Base-by-base conservation (phyloP, 2,329 filamentous ascomycete species). In the Didymella lethalis region DNA sequence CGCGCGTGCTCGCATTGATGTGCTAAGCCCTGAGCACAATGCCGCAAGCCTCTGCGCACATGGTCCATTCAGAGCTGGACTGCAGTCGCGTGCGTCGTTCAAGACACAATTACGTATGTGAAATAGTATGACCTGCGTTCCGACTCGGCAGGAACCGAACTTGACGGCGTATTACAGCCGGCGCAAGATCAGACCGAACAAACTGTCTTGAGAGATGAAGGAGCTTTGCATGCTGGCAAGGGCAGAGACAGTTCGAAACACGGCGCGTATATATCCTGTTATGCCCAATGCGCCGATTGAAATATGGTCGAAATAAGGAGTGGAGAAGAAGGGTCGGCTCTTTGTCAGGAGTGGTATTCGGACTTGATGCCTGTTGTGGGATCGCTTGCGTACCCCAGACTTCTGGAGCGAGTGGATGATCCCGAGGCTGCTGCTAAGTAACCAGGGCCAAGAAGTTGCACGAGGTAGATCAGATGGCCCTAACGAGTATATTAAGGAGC, bases 391-490 rank as follows among this genome's bases (percentile, higher is more conserved):
- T 53, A 62, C 60, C 57, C 66, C 62, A 54, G 62, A 58, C 59
- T 59, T 52, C 23, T 45, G 25, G 20, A 52, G 47, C 48, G 28
- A 38, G 50, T 49, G 40, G 32, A 40, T 36, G 34, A 54, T 32
- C 47, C 50, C 40, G 40, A 26, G 23, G 40, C 14, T 43, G 20
- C 14, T 43, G 40, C 40, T 26, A 43, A 11, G 40, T 43, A 26
- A 26, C 23, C 41, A 28, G 53, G 26, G 55, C 57, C 56, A 56
- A 61, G 41, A 50, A 54, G 54, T 57, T 59, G 62, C 62, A 58
- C 62, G 53, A 60, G 54, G 55, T 64, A 65, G 63, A 70, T 69
- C 66, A 69, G 63, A 56, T 65, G 66, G 54, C 45, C 56, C 43
- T 51, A 45, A 48, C 28, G 26, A 50, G 64, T 70, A 68, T 52